Evolutionary conservation across 768 basidiomycete genomes (phyloP).

Genomic region (Botryobasidium botryosum): DNA sequence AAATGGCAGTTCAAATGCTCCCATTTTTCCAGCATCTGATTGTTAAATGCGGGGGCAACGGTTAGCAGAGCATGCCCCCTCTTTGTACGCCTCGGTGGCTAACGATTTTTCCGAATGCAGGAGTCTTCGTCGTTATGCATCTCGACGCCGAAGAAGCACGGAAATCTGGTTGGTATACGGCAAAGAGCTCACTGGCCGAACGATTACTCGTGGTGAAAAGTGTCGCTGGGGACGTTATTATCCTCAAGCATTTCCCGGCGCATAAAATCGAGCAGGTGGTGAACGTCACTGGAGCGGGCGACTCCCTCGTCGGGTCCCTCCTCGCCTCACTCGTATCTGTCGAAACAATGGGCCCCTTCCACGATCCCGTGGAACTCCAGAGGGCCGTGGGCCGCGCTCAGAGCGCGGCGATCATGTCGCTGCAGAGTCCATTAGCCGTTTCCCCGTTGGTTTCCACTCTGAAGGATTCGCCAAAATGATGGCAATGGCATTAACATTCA

Average conservation of each 20-base stretch:
- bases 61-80: constrained; percentile 16
- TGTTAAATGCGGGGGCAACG: constrained; percentile 62
- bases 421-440: constrained; percentile 42
- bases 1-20: constrained; percentile 66
- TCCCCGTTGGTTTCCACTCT: constrained; percentile 42
- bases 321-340: constrained; percentile 19
- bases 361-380: constrained; percentile 29
- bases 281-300: constrained; percentile 86
- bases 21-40: constrained; percentile 74
- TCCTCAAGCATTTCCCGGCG: constrained; percentile 62
- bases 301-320: constrained; percentile 73
- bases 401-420: constrained; percentile 40
- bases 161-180: constrained; percentile 34
- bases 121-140: constrained; percentile 47
- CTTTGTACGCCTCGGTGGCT: constrained; percentile 7
- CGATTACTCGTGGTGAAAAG: constrained; percentile 36
- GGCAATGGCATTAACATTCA: too few species aligned
- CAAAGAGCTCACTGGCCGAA: constrained; percentile 28
- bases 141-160: constrained; percentile 25
- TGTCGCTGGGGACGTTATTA: constrained; percentile 30
- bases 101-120: constrained; percentile 16
- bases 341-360: constrained; percentile 23
- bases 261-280: constrained; percentile 26
- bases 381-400: constrained; percentile 40
- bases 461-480: not conserved